phyloP scores from a whole-genome alignment of 768 basidiomycete genomes.

The Leccinum longicurvipes region DNA sequence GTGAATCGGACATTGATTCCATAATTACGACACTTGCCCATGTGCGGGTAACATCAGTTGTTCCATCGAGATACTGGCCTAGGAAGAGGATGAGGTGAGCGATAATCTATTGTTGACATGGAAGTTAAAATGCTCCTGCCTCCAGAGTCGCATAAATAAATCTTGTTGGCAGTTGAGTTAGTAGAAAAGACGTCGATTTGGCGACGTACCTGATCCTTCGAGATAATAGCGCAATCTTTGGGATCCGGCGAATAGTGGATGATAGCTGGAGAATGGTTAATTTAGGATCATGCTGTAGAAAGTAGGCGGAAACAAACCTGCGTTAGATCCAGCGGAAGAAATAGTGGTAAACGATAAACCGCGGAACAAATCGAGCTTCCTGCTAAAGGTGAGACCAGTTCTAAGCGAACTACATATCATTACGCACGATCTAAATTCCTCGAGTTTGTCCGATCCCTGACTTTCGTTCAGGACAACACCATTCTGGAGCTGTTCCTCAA shows the following conservation, averaged over 20 bases:
- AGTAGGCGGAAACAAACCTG: slow-evolving; percentile 47
- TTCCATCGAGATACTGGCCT: slow-evolving; percentile 90
- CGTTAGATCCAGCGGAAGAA: slow-evolving; percentile 89
- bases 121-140: slow-evolving; percentile 38
- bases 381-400: slow-evolving; percentile 26
- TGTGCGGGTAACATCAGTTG: slow-evolving; percentile 92
- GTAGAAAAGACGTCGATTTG: neutral
- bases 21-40: slow-evolving; percentile 48
- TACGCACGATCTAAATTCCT: slow-evolving; percentile 78
- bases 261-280: slow-evolving; percentile 52
- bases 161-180: slow-evolving; percentile 44
- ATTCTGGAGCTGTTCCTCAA: slow-evolving; percentile 74
- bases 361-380: slow-evolving; percentile 74
- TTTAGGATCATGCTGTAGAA: neutral
- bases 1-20: neutral
- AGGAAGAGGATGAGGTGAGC: neutral
- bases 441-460: slow-evolving; percentile 74
- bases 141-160: slow-evolving; percentile 86
- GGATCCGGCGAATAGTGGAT: slow-evolving; percentile 91
- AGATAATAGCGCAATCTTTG: slow-evolving; percentile 67
- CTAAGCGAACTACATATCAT: neutral
- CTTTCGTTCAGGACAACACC: slow-evolving; percentile 70
- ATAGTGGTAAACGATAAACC: slow-evolving; percentile 93
- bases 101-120: neutral
- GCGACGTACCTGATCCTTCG: slow-evolving; percentile 59